Base-by-base conservation (phyloP, 1,284 basidiomycete species). In the Trichosporon ovoides region DNA sequence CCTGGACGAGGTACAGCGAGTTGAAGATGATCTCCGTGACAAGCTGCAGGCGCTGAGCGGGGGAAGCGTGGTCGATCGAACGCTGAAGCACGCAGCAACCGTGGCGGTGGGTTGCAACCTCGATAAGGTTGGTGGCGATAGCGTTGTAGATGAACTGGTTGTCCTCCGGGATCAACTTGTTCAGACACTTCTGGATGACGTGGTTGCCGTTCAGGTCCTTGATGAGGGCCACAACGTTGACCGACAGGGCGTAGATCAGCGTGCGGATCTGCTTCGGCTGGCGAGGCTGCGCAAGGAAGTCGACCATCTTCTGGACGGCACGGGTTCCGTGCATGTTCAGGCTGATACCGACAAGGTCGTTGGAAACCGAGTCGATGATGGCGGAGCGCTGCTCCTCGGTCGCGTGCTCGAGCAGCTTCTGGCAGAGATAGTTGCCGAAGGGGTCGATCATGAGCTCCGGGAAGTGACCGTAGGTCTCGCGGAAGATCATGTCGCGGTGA, bases 141-240 rank as follows among this genome's bases (percentile, higher is more conserved):
- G 96, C 96, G 70, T 98, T 98, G 81, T 98, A 99, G 72, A 99
- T 98, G 80, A 98, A 99, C 83, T 97, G 94, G 78, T 98, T 98
- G 78, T 99, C 96, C 73, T 98, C 95, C 0, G 96, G 91, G 33
- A 89, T 88, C 60, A 99, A 82, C 78, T 96, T 93, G 83, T 99
- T 98, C 68, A 98, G 80, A 78, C 96, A 99, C 80, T 99, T 99
- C 79, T 99, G 96, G 68, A 98, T 97, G 73, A 75, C 96, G 73
- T 99, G 96, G 77, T 99, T 98, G 56, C 96, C 96, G 77, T 99
- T 98, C 67, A 99, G 81, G 77, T 99, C 95, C 83, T 98, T 99
- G 86, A 99, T 99, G 65, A 99, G 84, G 63, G 95, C 94, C 36
- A 99, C 96, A 68, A 99, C 96, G 77, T 97, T 95, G 67, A 97